These are phyloP conservation scores for Globisporangium cederbergense DNA, from an alignment of 352 stramenopile genomes.

Conservation along the genomic window DNA sequence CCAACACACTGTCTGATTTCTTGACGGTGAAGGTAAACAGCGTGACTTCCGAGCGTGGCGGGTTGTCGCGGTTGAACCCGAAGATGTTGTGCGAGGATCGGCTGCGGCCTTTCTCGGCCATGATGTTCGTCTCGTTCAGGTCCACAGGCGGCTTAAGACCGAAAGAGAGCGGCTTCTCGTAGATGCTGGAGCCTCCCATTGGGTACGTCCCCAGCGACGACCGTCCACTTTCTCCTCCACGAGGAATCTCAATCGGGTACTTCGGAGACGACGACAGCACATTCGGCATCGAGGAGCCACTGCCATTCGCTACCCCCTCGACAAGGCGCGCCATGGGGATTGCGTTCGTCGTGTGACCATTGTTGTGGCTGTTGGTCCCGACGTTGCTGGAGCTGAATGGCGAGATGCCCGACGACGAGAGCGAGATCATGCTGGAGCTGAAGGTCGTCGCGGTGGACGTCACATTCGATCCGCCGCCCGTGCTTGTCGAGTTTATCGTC, in stretches of 20 bases:
- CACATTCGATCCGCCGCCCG: neutral
- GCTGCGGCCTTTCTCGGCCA: conserved; percentile 68
- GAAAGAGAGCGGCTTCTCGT: conserved; percentile 33
- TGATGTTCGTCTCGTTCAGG: conserved; percentile 34
- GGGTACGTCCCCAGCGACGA: conserved; percentile 47
- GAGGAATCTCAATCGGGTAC: conserved; percentile 62
- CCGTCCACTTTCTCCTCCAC: conserved; percentile 29
- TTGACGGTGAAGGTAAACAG: conserved; percentile 86
- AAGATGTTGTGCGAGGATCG: conserved; percentile 77
- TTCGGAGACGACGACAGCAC: conserved; percentile 32
- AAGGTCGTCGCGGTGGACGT: neutral
- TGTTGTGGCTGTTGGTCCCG: neutral
- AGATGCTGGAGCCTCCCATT: conserved; percentile 19
- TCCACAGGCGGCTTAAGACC: conserved; percentile 29
- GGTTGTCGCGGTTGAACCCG: conserved; percentile 49
- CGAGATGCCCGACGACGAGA: conserved; percentile 15
- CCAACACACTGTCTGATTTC: conserved; percentile 80
- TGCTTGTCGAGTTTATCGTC: conserved; percentile 4
- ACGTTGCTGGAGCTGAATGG: neutral
- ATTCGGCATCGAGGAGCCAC: conserved; percentile 17
- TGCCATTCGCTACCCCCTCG: conserved; percentile 5
- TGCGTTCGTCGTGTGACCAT: neutral
- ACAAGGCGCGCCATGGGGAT: conserved; percentile 16
- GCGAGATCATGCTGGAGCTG: neutral
- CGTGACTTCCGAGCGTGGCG: conserved; percentile 62